These are phyloP conservation scores for Silene coronaria DNA, from an alignment of 179 eudicot genomes.

Conservation along the genomic window DNA sequence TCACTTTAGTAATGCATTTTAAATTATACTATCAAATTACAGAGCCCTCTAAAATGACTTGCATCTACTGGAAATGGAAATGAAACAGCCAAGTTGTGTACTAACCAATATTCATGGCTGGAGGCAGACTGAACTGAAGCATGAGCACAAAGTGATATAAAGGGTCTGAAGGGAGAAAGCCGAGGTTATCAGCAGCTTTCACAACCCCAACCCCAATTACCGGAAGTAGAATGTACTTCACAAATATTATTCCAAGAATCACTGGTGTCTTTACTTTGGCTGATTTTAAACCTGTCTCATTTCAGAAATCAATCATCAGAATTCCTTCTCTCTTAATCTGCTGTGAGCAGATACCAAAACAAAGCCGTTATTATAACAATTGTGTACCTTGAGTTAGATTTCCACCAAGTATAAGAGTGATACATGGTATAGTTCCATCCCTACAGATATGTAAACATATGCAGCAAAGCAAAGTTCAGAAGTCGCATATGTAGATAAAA, in stretches of 20 bases:
- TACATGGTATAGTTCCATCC: conserved; percentile 76
- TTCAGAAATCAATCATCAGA: not conserved
- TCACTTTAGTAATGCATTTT: no score
- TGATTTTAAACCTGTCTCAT: conserved; percentile 47
- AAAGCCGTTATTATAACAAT: not conserved
- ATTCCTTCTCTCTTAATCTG: not conserved
- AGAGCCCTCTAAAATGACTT: no score
- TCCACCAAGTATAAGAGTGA: conserved; percentile 87
- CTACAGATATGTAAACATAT: conserved; percentile 25
- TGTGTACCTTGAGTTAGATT: conserved; percentile 72
- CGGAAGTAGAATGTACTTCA: conserved; percentile 62
- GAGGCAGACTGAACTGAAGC: conserved; percentile 73
- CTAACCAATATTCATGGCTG: conserved; percentile 73
- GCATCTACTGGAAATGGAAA: not conserved
- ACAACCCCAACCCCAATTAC: conserved; percentile 60
- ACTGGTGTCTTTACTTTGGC: conserved; percentile 32
- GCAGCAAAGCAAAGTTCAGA: conserved; percentile 1
- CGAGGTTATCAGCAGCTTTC: conserved; percentile 43
- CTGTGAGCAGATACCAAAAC: not conserved
- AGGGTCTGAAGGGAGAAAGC: conserved; percentile 73
- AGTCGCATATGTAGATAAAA: not conserved
- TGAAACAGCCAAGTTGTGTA: not conserved
- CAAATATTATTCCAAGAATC: conserved; percentile 43
- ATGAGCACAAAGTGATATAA: conserved; percentile 59
- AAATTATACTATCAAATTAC: no score